Evolutionary conservation across 1,139 yeast species (phyloP).

Genomic region (Zygoascus meyerae): DNA sequence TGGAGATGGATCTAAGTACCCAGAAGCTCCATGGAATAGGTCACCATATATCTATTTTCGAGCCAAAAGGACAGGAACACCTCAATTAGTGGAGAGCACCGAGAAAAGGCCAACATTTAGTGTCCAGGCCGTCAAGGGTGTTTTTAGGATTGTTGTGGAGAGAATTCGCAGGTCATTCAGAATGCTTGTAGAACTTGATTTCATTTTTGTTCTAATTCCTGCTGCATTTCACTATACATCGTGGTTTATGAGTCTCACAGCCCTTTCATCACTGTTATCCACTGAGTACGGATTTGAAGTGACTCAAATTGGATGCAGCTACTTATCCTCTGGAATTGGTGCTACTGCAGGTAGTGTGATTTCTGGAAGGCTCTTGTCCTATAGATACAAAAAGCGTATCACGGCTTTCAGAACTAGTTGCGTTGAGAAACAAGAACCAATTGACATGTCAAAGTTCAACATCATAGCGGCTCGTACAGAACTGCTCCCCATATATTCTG

Average conservation of each 20-base stretch:
- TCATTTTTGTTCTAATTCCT: conserved; percentile 42
- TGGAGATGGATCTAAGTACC: conserved; percentile 59
- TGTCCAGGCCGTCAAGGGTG: conserved; percentile 3
- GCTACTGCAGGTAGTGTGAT: conserved; percentile 33
- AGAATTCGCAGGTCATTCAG: conserved; percentile 6
- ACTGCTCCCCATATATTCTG: conserved; percentile 32
- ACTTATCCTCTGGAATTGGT: conserved; percentile 37
- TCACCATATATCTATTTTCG: conserved; percentile 37
- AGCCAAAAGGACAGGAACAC: conserved; percentile 17
- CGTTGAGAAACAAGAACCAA: conserved; percentile 36
- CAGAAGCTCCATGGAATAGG: conserved; percentile 37
- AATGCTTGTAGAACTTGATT: conserved; percentile 29
- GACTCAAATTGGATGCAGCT: conserved; percentile 58
- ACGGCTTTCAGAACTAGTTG: conserved; percentile 27
- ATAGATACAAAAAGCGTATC: conserved; percentile 24
- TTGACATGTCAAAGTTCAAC: conserved; percentile 37
- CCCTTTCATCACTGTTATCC: conserved; percentile 51
- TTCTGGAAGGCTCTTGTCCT: conserved; percentile 33
- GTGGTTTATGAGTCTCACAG: conserved; percentile 67
- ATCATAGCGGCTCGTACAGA: conserved; percentile 46
- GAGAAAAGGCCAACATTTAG: not conserved
- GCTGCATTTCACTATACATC: conserved; percentile 57
- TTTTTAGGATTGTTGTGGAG: conserved; percentile 21
- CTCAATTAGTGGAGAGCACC: conserved; percentile 7
- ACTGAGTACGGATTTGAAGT: conserved; percentile 45